Evolutionary conservation across 1,284 basidiomycete genomes (phyloP), one percentile per base, ranked within the genome.

Genomic region (Takashimella koratensis): DNA sequence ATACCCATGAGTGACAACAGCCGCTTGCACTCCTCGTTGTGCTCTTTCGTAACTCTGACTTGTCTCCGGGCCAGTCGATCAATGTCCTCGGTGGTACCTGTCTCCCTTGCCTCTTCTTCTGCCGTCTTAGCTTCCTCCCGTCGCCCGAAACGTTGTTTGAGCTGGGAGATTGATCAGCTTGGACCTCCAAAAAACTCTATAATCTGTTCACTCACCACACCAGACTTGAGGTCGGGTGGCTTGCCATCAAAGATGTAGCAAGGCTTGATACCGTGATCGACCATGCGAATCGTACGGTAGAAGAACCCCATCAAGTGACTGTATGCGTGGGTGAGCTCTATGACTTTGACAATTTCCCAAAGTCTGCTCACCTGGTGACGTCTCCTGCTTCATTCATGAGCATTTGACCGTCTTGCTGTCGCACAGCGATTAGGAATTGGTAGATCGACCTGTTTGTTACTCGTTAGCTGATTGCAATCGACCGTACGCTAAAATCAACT

Each of bases 171-270:
- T 2, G n/a, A 53, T 39, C 30, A 26, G 43, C 22, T n/a, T n/a
- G n/a, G 20, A 19, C 3, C 6, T 2, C 30, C 6, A 12, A 51
- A 21, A 39, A 57, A 47, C 13, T 12, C 11, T 6, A 11, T 12
- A 4, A 1, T 12, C 16, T 22, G 2, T 6, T 10, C 12, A 85
- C 90, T 67, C 66, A 96, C 93, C 64, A 98, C 93, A 51, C 91
- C 91, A 53, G 90, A 86, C 77, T 99, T 99, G 74, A 99, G 79
- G 58, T 98, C 93, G 46, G 95, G 95, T 1, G 95, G 96, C 74
- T 95, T 96, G 8, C 96, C 96, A 76, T 99, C 96, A 66, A 99
- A 99, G 21, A 99, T 91, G 75, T 98, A 98, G 46, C 88, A 88
- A 1, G 95, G 95, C 72, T 99, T 98, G 71, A 98, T 93, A 4